Evolutionary conservation across 83 land plant genomes (phyloP).

Genomic region (Picea abies): DNA sequence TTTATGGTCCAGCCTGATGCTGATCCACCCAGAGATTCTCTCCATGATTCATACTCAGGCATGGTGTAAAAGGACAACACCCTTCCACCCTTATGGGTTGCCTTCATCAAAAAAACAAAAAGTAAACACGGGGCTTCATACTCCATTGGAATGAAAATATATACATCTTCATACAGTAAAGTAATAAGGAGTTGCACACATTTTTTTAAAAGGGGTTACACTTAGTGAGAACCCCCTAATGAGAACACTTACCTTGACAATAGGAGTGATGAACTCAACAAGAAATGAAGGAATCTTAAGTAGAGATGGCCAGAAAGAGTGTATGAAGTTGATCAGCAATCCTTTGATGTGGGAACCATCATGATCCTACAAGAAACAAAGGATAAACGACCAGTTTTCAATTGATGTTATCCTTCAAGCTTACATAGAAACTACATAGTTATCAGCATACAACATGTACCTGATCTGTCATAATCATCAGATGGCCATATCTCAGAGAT

Average conservation of each 20-base stretch:
- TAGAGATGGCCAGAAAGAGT: slow-evolving; percentile 95
- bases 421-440: slow-evolving; percentile 22
- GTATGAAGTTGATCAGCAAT: slow-evolving; percentile 93
- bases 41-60: slow-evolving; percentile 97
- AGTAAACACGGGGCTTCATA: neutral
- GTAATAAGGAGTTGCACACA: neutral
- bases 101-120: slow-evolving; percentile 45
- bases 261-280: slow-evolving; percentile 94
- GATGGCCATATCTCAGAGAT: slow-evolving; percentile 90
- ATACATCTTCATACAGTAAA: neutral
- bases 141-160: neutral
- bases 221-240: no score
- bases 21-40: slow-evolving; percentile 68
- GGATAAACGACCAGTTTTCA: no score
- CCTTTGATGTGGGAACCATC: slow-evolving; percentile 99
- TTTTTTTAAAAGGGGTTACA: no score
- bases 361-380: slow-evolving; percentile 74
- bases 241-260: slow-evolving; percentile 24
- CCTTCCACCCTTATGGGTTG: slow-evolving; percentile 60
- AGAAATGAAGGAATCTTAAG: slow-evolving; percentile 90
- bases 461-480: slow-evolving; percentile 99
- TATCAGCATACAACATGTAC: slow-evolving; percentile 25
- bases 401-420: no score
- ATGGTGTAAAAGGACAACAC: slow-evolving; percentile 84
- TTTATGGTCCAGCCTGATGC: slow-evolving; percentile 90